A percentile compares a stretch with the other conserved stretches of the same genome.
Conservation (phyloP, 768 basidiomycete species). For the Flagelloscypha sp. region DNA sequence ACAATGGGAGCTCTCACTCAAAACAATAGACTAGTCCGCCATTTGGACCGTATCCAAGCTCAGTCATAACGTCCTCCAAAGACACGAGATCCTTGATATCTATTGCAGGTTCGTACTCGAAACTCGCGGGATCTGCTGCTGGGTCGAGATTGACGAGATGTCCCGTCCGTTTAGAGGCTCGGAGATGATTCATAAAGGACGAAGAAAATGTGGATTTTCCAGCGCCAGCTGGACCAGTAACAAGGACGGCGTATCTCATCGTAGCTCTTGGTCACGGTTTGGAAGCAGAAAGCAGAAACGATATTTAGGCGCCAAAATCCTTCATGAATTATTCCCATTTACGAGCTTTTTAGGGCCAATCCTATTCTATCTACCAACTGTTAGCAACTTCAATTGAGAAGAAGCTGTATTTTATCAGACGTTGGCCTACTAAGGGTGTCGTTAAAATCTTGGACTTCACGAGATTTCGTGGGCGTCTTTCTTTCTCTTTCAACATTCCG, state of each 20-base stretch:
- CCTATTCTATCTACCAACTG: no score
- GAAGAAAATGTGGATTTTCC: conserved; percentile 94
- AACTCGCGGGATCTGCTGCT: conserved; percentile 76
- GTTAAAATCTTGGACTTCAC: no score
- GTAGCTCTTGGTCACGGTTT: conserved; percentile 2
- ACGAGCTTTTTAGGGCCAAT: no score
- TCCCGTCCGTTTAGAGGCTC: conserved; percentile 68
- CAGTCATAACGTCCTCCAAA: conserved; percentile 92
- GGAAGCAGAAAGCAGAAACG: no score
- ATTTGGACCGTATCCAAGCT: conserved; percentile 92
- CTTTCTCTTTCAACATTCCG: no score
- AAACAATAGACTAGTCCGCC: conserved; percentile 98
- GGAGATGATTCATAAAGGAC: conserved; percentile 84
- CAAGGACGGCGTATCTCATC: conserved; percentile 85
- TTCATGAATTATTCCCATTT: no score
- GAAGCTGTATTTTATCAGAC: no score
- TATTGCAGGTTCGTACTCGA: conserved; percentile 87
- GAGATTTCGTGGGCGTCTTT: no score
- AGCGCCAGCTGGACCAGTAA: conserved; percentile 95
- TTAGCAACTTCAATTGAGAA: no score
- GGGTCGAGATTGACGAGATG: conserved; percentile 98
- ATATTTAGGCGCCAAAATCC: no score
- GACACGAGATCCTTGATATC: conserved; percentile 92
- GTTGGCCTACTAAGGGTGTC: no score
- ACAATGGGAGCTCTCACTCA: conserved; percentile 67